These are phyloP conservation scores for Neurospora sp. DNA, from an alignment of 495 filamentous ascomycete species.

Conservation along the genomic window DNA sequence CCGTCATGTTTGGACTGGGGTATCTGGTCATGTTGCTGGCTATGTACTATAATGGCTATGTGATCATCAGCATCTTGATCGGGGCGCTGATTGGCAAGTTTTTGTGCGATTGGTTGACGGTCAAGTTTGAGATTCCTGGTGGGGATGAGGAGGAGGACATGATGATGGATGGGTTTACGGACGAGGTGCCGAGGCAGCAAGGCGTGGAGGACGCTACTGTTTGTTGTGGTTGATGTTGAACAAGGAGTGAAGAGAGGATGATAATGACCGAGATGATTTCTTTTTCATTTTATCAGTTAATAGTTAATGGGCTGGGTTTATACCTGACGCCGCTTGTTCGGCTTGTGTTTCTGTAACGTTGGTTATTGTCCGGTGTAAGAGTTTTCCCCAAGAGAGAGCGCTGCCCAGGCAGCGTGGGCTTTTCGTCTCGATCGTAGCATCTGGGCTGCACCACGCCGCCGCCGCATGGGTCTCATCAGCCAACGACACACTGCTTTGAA, in stretches of 20 bases:
- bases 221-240: constrained; percentile 17
- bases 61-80: constrained; percentile 48
- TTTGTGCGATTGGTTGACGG: constrained; percentile 32
- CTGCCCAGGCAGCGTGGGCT: no score
- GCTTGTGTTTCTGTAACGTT: not conserved
- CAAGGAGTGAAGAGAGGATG: not conserved
- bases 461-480: constrained; percentile 30
- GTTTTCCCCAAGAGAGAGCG: not conserved
- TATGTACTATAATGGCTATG: constrained; percentile 48
- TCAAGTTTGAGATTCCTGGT: not conserved
- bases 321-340: not conserved
- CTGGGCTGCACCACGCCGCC: not conserved
- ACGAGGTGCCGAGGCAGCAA: not conserved
- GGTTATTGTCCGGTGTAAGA: not conserved
- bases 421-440: not conserved
- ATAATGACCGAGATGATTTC: not conserved
- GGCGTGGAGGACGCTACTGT: constrained; percentile 18
- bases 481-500: constrained; percentile 29
- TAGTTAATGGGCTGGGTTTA: not conserved
- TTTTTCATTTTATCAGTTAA: not conserved
- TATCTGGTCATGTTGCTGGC: constrained; percentile 50
- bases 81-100: constrained; percentile 40
- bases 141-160: not conserved
- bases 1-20: constrained; percentile 41
- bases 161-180: not conserved